Percentiles rank a stretch among this genome's conserved stretches.
Conservation (phyloP, 805 yeast genomes). For the Lipomyces orientalis region DNA sequence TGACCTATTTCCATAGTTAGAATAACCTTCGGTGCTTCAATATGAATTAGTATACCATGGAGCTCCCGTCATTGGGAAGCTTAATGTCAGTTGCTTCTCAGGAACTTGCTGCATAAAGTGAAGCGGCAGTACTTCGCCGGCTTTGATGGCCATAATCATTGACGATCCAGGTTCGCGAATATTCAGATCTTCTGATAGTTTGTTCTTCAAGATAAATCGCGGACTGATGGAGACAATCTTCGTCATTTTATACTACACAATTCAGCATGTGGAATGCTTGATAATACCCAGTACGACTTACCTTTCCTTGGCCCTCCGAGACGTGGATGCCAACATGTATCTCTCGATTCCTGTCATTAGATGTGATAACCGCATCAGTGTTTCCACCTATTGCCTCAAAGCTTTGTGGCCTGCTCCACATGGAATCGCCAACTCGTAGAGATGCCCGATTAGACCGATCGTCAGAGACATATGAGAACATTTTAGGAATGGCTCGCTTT, state of each 20-base stretch:
- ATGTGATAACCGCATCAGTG: conserved; percentile 56
- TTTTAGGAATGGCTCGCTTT: conserved; percentile 57
- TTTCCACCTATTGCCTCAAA: conserved; percentile 90
- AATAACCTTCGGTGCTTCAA: not conserved
- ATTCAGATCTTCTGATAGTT: conserved; percentile 59
- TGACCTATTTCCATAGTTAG: conserved; percentile 72
- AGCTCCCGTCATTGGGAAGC: conserved; percentile 52
- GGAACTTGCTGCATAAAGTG: conserved; percentile 62
- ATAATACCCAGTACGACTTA: not conserved
- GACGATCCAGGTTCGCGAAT: conserved; percentile 73
- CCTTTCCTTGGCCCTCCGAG: conserved; percentile 81
- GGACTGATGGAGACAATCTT: conserved; percentile 84
- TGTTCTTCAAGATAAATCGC: conserved; percentile 75
- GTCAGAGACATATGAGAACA: conserved; percentile 81
- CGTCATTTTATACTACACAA: conserved; percentile 59
- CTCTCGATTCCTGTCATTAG: conserved; percentile 52
- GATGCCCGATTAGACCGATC: conserved; percentile 70
- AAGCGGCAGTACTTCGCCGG: conserved; percentile 43
- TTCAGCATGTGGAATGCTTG: not conserved
- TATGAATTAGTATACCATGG: conserved; percentile 18
- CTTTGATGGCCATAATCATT: conserved; percentile 42
- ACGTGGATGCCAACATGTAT: conserved; percentile 76
- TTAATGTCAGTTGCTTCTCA: conserved; percentile 64
- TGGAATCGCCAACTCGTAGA: conserved; percentile 69
- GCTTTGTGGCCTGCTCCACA: conserved; percentile 74